phyloP scores from a whole-genome alignment of 208 protist genomes.

The Willaertia magna region DNA sequence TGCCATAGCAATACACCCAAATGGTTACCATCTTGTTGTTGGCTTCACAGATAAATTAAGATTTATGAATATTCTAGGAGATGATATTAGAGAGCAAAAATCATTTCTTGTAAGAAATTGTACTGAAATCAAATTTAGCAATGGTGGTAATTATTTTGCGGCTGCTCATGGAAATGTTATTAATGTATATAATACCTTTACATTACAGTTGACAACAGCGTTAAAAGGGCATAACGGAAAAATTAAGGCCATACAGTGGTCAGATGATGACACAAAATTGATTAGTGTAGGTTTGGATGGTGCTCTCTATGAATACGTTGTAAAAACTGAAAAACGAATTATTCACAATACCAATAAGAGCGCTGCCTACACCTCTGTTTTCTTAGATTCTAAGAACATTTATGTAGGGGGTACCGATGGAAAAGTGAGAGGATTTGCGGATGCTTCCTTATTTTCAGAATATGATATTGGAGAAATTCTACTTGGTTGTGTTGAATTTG shows the following conservation, averaged over 20 bases:
- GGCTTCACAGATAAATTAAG: conserved; percentile 81
- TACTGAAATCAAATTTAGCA: conserved; percentile 75
- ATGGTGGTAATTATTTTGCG: conserved; percentile 87
- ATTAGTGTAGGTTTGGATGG: conserved; percentile 79
- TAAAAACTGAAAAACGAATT: conserved; percentile 73
- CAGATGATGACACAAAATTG: conserved; percentile 73
- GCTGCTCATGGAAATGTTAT: conserved; percentile 84
- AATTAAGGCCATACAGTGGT: conserved; percentile 63
- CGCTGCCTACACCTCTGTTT: conserved; percentile 69
- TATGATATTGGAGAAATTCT: conserved; percentile 53
- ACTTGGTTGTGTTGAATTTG: conserved; percentile 63
- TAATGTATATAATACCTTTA: conserved; percentile 86
- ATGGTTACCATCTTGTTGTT: conserved; percentile 77
- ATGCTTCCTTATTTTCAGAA: conserved; percentile 41
- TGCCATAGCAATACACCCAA: conserved; percentile 83
- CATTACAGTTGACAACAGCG: conserved; percentile 78
- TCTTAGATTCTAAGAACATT: conserved; percentile 62
- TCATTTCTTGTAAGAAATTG: conserved; percentile 79
- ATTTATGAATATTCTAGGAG: conserved; percentile 87
- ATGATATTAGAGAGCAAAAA: conserved; percentile 79
- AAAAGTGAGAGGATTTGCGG: conserved; percentile 70
- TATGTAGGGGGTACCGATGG: conserved; percentile 81
- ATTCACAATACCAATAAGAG: conserved; percentile 75
- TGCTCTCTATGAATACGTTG: conserved; percentile 80
- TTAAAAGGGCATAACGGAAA: conserved; percentile 86